Conservation (phyloP, 768 basidiomycete genomes). For the Leccinum arenicola region DNA sequence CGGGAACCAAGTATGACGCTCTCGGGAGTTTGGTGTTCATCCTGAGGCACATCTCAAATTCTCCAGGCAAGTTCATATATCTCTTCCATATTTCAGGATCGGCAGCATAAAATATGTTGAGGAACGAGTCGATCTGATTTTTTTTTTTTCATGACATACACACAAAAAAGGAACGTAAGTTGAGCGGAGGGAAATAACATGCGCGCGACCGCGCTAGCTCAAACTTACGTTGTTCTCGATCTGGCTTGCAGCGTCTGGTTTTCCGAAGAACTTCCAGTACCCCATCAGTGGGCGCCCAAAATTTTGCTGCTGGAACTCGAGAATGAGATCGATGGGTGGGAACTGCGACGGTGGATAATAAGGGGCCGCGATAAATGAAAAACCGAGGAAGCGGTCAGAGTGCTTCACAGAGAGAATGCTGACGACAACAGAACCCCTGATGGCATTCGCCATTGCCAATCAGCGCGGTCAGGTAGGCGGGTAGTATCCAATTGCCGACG, state of each 20-base stretch:
- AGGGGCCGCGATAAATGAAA: conserved; percentile 35
- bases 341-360: conserved; percentile 30
- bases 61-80: conserved; percentile 35
- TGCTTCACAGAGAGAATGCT: conserved; percentile 39
- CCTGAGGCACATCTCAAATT: conserved; percentile 30
- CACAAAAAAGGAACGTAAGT: neutral
- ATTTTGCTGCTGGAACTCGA: conserved; percentile 25
- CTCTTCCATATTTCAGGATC: conserved; percentile 36
- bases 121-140: conserved; percentile 40
- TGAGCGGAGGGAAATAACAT: neutral
- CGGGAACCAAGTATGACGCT: conserved; percentile 32
- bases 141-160: neutral
- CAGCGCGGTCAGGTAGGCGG: neutral
- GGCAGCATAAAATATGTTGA: conserved; percentile 33
- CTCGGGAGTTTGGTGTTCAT: conserved; percentile 20
- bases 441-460: neutral
- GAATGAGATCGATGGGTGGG: conserved; percentile 26
- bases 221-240: conserved; percentile 36
- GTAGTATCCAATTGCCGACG: neutral
- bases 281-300: conserved; percentile 39
- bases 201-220: too few relatives aligned
- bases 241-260: conserved; percentile 29
- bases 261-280: conserved; percentile 40
- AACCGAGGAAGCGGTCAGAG: conserved; percentile 40
- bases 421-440: conserved; percentile 35